phyloP scores from a whole-genome alignment of 129 eudicot genomes.

The Helianthus annuus region DNA sequence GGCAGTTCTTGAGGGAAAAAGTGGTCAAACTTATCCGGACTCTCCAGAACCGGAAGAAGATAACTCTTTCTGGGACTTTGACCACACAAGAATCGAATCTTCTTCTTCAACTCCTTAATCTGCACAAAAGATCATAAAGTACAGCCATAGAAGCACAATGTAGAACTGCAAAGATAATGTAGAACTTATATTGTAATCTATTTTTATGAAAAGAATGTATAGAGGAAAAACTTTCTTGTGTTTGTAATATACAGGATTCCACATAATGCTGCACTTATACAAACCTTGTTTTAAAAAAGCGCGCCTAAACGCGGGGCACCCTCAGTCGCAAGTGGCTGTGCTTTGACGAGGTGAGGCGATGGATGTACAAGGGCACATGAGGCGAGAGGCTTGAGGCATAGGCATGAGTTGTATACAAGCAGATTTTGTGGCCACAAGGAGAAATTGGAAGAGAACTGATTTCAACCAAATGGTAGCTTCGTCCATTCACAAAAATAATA shows the following conservation, averaged over 20 bases:
- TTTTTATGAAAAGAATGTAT: constrained; percentile 23
- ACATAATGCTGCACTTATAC: constrained; percentile 43
- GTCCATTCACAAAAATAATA: too few species aligned
- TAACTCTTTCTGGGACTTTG: constrained; percentile 37
- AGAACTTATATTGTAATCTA: neutral
- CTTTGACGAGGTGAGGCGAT: too few species aligned
- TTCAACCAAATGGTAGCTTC: too few species aligned
- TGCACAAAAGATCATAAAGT: constrained; percentile 16
- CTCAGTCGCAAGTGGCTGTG: too few species aligned
- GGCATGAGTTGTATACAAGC: too few species aligned
- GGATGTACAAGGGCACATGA: too few species aligned
- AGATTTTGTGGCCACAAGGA: too few species aligned
- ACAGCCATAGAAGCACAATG: constrained; percentile 28
- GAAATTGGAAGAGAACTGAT: too few species aligned
- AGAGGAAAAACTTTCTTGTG: constrained; percentile 75
- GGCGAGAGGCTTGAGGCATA: too few species aligned
- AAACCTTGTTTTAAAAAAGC: too few species aligned
- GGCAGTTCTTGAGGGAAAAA: constrained; percentile 36
- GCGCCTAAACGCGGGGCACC: too few species aligned
- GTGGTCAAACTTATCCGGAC: constrained; percentile 28
- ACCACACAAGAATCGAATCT: constrained; percentile 45
- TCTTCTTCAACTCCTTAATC: constrained; percentile 42
- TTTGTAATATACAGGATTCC: constrained; percentile 50
- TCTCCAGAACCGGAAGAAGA: constrained; percentile 37
- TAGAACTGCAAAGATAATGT: constrained; percentile 7